Percentiles rank a stretch among this genome's conserved stretches.
These are phyloP conservation scores for Hymenoscyphus linearis DNA, from an alignment of 2,329 filamentous ascomycete species.

Conservation along the genomic window DNA sequence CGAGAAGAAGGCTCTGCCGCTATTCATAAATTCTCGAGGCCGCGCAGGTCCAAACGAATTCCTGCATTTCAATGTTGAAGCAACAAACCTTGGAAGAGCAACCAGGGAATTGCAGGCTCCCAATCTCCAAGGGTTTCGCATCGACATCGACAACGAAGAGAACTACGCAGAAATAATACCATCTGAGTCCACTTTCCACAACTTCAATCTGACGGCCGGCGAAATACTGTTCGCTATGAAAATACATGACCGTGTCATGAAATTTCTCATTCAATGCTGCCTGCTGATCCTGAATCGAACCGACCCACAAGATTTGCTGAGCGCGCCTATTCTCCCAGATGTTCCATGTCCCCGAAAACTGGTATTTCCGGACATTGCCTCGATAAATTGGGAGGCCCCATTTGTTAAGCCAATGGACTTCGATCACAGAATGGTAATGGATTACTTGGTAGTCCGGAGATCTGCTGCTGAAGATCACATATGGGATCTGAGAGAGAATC, in stretches of 20 bases:
- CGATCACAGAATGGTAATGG: not conserved
- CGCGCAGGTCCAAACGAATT: not conserved
- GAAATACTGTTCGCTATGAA: not conserved
- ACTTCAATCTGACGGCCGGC: not conserved
- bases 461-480: constrained; percentile 1
- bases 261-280: not conserved
- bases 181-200: not conserved
- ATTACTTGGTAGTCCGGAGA: not conserved
- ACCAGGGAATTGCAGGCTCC: not conserved
- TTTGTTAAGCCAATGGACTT: not conserved
- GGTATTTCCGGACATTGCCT: not conserved
- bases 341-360: not conserved
- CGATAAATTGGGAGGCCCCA: not conserved
- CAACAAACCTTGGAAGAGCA: not conserved
- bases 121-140: not conserved
- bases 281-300: not conserved
- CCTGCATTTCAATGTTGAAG: not conserved
- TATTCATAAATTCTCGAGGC: not conserved
- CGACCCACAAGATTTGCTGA: not conserved
- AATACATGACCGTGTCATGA: not conserved
- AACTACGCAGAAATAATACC: not conserved
- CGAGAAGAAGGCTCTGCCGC: not conserved
- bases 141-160: not conserved
- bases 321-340: not conserved
- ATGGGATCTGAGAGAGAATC: constrained; percentile 1